Conservation (phyloP, 2,329 filamentous ascomycete species). For the Hymenoscyphus repandus region DNA sequence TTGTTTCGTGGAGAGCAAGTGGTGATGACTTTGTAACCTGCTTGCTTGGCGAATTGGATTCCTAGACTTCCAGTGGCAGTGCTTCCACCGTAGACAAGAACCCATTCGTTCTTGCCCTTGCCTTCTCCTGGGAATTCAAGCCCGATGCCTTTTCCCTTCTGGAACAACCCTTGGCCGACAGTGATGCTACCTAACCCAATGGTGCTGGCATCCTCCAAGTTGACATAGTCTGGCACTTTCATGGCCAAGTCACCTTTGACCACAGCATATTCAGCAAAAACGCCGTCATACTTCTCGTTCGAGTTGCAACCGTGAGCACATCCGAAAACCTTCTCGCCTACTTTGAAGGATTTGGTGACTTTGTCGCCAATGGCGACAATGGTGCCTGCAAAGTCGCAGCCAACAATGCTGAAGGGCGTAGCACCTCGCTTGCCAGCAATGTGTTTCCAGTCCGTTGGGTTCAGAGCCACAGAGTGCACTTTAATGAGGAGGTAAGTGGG, state of each 20-base stretch:
- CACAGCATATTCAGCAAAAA: slow-evolving; percentile 16
- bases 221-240: slow-evolving; percentile 4
- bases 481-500: slow-evolving; percentile 15
- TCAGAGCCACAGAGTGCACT: slow-evolving; percentile 13
- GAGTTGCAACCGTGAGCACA: slow-evolving; percentile 13
- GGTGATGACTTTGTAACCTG: slow-evolving; percentile 26
- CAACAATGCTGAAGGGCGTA: slow-evolving; percentile 9
- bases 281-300: slow-evolving; percentile 13
- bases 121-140: slow-evolving; percentile 9
- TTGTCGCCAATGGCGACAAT: slow-evolving; percentile 13
- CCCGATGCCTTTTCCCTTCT: slow-evolving; percentile 10
- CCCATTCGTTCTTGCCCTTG: slow-evolving; percentile 15
- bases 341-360: slow-evolving; percentile 13
- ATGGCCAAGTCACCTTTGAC: slow-evolving; percentile 17
- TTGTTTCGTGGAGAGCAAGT: slow-evolving; percentile 35
- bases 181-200: slow-evolving; percentile 15
- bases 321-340: slow-evolving; percentile 17
- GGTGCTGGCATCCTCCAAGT: slow-evolving; percentile 11
- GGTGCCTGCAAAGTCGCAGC: slow-evolving; percentile 18
- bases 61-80: slow-evolving; percentile 26
- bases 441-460: slow-evolving; percentile 17
- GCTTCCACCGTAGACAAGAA: slow-evolving; percentile 33
- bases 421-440: neutral
- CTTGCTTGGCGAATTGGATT: slow-evolving; percentile 29
- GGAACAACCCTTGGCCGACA: slow-evolving; percentile 18